phyloP scores from a whole-genome alignment of 495 filamentous ascomycete species.

The Penicillium verhagenii region DNA sequence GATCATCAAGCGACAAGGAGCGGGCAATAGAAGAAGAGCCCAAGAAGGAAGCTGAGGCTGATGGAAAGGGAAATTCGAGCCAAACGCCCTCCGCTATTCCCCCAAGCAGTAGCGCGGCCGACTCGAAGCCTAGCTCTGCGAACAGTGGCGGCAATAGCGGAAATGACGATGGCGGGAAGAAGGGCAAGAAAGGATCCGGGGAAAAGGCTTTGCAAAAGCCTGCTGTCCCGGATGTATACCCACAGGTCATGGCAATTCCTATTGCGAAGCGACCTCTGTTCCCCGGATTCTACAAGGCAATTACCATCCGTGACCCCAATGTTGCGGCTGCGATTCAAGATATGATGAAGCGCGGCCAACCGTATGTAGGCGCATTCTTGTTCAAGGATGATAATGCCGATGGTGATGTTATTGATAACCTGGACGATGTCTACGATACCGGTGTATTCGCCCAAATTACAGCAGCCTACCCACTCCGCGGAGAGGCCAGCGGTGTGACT shows the following conservation, averaged over 20 bases:
- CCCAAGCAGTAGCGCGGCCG: constrained; percentile 34
- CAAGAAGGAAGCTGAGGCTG: constrained; percentile 39
- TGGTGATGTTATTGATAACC: constrained; percentile 82
- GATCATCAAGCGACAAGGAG: constrained; percentile 36
- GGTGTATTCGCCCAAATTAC: constrained; percentile 98
- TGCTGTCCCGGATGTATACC: constrained; percentile 89
- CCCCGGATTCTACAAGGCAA: constrained; percentile 97
- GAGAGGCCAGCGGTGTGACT: constrained; percentile 75
- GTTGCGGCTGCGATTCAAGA: constrained; percentile 90
- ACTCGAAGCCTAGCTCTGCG: constrained; percentile 50
- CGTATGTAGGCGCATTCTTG: constrained; percentile 94
- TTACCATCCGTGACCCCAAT: constrained; percentile 88
- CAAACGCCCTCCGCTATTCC: constrained; percentile 52
- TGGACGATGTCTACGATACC: constrained; percentile 88
- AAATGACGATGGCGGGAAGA: constrained; percentile 52
- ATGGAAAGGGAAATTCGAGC: constrained; percentile 40
- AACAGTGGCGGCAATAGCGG: constrained; percentile 44
- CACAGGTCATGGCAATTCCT: constrained; percentile 98
- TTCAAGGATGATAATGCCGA: constrained; percentile 95
- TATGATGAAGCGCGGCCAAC: constrained; percentile 96
- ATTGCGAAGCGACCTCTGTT: constrained; percentile 93
- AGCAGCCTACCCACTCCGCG: constrained; percentile 83
- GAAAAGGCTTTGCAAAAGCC: constrained; percentile 83
- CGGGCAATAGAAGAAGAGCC: constrained; percentile 41
- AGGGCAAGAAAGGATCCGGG: constrained; percentile 61